A percentile compares a stretch with the other conserved stretches of the same genome.
These are phyloP conservation scores for Penicillium cinerascens DNA, from an alignment of 495 filamentous ascomycete genomes.

Conservation along the genomic window DNA sequence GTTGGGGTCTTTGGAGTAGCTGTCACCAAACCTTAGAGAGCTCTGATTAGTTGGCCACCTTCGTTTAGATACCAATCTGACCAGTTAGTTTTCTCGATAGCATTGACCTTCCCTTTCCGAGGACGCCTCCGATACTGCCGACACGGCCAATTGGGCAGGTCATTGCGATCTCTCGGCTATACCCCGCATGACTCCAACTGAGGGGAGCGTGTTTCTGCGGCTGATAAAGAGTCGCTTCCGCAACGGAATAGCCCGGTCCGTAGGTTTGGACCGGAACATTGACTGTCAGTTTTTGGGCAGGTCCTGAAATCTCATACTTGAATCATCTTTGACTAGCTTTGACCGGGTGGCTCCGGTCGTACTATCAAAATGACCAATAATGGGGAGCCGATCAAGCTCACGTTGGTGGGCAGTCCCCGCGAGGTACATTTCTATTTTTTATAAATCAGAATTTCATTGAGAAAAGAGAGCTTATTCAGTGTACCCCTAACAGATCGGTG, in stretches of 20 bases:
- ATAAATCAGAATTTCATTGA: neutral
- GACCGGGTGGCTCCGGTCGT: too few species aligned
- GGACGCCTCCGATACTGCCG: neutral
- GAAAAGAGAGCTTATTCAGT: neutral
- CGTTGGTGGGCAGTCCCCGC: slow-evolving; percentile 22
- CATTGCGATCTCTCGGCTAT: slow-evolving; percentile 14
- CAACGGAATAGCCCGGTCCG: neutral
- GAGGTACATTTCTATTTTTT: slow-evolving; percentile 21
- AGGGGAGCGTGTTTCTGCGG: slow-evolving; percentile 7
- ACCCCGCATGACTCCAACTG: slow-evolving; percentile 25
- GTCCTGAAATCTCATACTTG: too few species aligned
- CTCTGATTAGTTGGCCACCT: neutral
- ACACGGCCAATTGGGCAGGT: slow-evolving; percentile 12
- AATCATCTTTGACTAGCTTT: too few species aligned
- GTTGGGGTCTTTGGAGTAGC: neutral
- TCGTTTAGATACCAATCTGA: neutral
- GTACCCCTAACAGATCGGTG: slow-evolving; percentile 43
- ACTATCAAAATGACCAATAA: neutral
- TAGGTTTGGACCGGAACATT: too few species aligned
- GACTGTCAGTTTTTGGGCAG: too few species aligned
- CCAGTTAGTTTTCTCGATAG: neutral
- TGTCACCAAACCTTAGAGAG: neutral
- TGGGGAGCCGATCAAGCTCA: slow-evolving; percentile 19
- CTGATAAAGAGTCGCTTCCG: neutral
- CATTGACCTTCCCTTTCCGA: slow-evolving; percentile 1